These are phyloP conservation scores for Pyrrhoderma noxium DNA, from an alignment of 1,284 basidiomycete genomes.

Conservation along the genomic window DNA sequence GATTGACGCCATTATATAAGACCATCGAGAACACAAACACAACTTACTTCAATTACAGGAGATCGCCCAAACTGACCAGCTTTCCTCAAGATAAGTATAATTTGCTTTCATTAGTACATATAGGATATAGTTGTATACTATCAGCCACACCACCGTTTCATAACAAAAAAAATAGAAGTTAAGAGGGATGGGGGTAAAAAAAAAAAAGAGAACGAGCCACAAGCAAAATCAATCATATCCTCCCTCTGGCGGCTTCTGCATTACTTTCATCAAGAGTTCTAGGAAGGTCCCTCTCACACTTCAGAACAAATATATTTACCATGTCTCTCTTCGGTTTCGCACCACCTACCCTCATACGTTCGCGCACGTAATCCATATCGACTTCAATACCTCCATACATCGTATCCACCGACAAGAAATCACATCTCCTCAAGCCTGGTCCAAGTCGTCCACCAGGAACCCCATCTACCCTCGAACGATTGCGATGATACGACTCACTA, in stretches of 20 bases:
- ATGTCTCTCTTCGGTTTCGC: constrained; percentile 28
- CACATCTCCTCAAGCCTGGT: constrained; percentile 51
- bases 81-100: too few species aligned
- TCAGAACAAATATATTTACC: constrained; percentile 55
- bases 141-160: too few species aligned
- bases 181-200: too few species aligned
- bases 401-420: constrained; percentile 50
- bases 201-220: too few species aligned
- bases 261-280: constrained; percentile 43
- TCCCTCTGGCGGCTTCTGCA: constrained; percentile 31
- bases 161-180: too few species aligned
- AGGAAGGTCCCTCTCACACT: constrained; percentile 40
- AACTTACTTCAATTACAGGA: too few species aligned
- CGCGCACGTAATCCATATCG: constrained; percentile 38
- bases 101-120: too few species aligned
- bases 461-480: constrained; percentile 52
- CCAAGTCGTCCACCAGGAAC: constrained; percentile 62
- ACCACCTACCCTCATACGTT: constrained; percentile 17
- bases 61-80: too few species aligned
- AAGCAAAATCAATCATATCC: background rate
- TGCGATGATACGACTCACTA: constrained; percentile 47
- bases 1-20: too few species aligned
- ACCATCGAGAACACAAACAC: too few species aligned
- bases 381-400: constrained; percentile 53
- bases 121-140: too few species aligned